Conservation (phyloP, 352 stramenopile species). For the Phytophthora chlamydospora region DNA sequence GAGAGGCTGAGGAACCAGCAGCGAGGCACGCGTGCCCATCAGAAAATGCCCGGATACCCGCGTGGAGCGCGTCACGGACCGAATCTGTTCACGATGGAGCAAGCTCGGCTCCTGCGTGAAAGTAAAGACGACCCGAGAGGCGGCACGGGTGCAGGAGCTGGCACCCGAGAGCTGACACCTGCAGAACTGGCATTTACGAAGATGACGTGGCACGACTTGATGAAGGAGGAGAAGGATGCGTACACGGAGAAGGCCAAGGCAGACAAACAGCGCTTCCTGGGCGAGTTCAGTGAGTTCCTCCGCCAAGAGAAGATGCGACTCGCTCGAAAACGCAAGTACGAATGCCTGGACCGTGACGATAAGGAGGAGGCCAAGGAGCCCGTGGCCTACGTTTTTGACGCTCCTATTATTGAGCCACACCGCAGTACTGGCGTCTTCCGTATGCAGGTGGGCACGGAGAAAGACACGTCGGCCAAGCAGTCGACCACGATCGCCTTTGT, state of each 20-base stretch:
- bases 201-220: conserved; percentile 56
- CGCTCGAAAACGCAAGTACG: conserved; percentile 60
- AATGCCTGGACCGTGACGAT: conserved; percentile 33
- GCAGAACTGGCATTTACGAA: conserved; percentile 34
- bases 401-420: conserved; percentile 72
- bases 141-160: conserved; percentile 5
- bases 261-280: conserved; percentile 62
- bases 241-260: conserved; percentile 48
- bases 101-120: conserved; percentile 44
- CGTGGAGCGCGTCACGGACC: conserved; percentile 61
- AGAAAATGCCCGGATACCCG: conserved; percentile 58
- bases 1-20: conserved; percentile 59
- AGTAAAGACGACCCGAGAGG: conserved; percentile 20
- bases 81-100: conserved; percentile 76
- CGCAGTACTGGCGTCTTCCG: conserved; percentile 52
- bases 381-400: conserved; percentile 80
- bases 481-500: conserved; percentile 84
- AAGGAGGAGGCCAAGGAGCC: conserved; percentile 43
- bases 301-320: conserved; percentile 51
- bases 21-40: conserved; percentile 53
- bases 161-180: conserved; percentile 33
- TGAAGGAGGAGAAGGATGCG: conserved; percentile 47
- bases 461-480: conserved; percentile 41
- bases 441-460: conserved; percentile 68
- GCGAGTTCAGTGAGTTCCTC: conserved; percentile 61